Base-by-base conservation (phyloP, 2,329 filamentous ascomycete species). In the Graphiopsis chlorocephala region DNA sequence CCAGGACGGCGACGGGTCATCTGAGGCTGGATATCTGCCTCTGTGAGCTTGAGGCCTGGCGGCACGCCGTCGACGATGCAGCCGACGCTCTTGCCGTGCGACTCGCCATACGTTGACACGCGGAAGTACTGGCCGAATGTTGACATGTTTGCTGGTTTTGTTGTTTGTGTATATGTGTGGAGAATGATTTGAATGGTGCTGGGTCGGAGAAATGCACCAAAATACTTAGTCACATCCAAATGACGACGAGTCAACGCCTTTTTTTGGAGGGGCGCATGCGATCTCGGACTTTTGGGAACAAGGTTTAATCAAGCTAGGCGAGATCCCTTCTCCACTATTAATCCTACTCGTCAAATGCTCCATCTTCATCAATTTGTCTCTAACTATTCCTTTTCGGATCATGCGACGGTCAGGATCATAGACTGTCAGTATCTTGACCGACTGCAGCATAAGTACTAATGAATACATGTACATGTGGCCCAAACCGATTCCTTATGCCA, bases 51-150 rank as follows among this genome's bases (percentile, higher is more conserved):
- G 84, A 98, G 89, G 73, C 92, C 91, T 15, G 95, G 93, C 38
- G 94, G 95, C 75, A 88, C 91, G 72, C 93, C 93, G 77, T 98
- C 94, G 79, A 98, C 89, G 74, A 98, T 97, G 82, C 92, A 96
- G 75, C 93, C 93, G 73, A 98, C 93, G 33, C 90, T 94, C 74
- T 89, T 90, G 82, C 94, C 96, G 81, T 97, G 94, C 64, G 91
- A 96, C 79, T 93, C 90, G 77, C 90, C 90, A 71, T 85, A 93
- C 88, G 91, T 96, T 68, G 91, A 93, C 71, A 96, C 91, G 72
- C 85, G 85, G 80, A 95, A 95, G 78, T 88, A 85, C 59, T 89
- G 83, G 72, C 93, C 93, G 79, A 96, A 97, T 64, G 91, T 94
- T 72, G 93, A 97, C 91, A 95, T 95, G 42, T 45, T 55, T 48